Conservation (phyloP, 495 filamentous ascomycete genomes). For the Penicillium daleae region DNA sequence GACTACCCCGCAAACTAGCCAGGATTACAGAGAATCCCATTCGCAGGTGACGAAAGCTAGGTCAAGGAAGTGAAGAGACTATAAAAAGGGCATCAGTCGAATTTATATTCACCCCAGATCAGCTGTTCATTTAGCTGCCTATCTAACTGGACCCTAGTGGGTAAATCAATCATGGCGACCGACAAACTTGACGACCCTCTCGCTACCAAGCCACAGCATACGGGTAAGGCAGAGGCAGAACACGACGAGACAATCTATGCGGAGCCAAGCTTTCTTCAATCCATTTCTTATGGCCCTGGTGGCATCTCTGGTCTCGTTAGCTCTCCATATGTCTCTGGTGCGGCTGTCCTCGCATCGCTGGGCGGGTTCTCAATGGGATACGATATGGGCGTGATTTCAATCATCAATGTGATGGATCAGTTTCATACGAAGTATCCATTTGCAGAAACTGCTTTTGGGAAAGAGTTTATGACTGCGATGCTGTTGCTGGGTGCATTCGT, state of each 20-base stretch:
- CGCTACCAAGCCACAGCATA: neutral
- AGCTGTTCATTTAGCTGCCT: neutral
- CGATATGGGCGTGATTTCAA: slow-evolving; percentile 15
- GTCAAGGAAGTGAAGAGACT: neutral
- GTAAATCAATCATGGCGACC: slow-evolving; percentile 2
- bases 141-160: neutral
- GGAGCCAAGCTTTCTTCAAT: slow-evolving; percentile 5
- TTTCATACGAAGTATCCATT: slow-evolving; percentile 1
- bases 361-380: slow-evolving; percentile 14
- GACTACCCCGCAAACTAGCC: slow-evolving; percentile 5
- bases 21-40: neutral
- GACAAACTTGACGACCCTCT: neutral
- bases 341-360: slow-evolving; percentile 10
- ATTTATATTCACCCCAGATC: neutral
- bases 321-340: slow-evolving; percentile 12
- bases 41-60: neutral
- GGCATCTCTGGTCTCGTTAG: slow-evolving; percentile 7
- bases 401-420: slow-evolving; percentile 8
- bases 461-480: slow-evolving; percentile 16
- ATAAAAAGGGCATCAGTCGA: neutral
- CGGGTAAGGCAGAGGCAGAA: neutral
- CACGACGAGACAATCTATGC: slow-evolving; percentile 6
- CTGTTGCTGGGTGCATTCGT: slow-evolving; percentile 15
- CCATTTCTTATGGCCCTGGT: slow-evolving; percentile 8
- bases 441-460: slow-evolving; percentile 4